A percentile compares a stretch with the other conserved stretches of the same genome.
Evolutionary conservation across 441 rosid genomes (phyloP).

Genomic region (Raphanus hybrid): DNA sequence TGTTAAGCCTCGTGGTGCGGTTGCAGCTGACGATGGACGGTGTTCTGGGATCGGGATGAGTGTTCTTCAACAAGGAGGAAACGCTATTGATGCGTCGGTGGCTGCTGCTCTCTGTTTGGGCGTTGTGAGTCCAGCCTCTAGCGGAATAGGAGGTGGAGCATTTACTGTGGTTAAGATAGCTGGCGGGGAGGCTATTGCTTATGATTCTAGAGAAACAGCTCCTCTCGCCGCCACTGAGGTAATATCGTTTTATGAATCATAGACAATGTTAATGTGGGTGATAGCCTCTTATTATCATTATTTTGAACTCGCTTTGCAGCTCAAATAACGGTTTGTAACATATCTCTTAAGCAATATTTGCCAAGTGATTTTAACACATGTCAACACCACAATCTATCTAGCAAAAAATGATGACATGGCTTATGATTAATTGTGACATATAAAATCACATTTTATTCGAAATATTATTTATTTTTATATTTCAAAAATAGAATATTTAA

Average conservation of each 20-base stretch:
- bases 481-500: too few species aligned
- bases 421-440: too few species aligned
- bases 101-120: conserved; percentile 63
- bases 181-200: conserved; percentile 44
- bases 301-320: not conserved
- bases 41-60: conserved; percentile 58
- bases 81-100: conserved; percentile 64
- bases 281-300: not conserved
- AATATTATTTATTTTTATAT: too few species aligned
- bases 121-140: conserved; percentile 65
- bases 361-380: too few species aligned
- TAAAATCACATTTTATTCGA: too few species aligned
- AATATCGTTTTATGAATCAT: not conserved
- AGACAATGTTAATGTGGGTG: not conserved
- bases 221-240: conserved; percentile 59
- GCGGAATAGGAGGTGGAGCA: conserved; percentile 72
- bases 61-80: conserved; percentile 55
- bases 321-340: not conserved
- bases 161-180: conserved; percentile 52
- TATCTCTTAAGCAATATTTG: not conserved
- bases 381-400: too few species aligned
- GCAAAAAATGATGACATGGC: too few species aligned
- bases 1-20: conserved; percentile 50
- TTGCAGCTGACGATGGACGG: conserved; percentile 63
- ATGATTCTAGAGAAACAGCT: conserved; percentile 71